Base-by-base conservation (phyloP, 768 basidiomycete genomes). In the Candolleomyces aberdarensis region DNA sequence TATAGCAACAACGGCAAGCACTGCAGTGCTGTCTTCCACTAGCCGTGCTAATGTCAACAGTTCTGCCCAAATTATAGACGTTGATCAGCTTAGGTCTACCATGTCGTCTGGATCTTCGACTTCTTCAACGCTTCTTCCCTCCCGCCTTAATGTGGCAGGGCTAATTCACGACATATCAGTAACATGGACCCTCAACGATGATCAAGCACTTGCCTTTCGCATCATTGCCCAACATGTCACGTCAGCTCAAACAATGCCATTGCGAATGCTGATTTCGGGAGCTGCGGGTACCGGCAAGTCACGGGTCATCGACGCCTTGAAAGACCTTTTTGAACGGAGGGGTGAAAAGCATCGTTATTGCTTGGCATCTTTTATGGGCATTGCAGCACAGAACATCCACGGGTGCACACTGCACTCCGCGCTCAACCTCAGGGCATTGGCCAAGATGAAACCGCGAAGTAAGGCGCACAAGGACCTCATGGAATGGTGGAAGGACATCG, bases 281-380 rank as follows among this genome's bases (percentile, higher is more conserved):
- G 57, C 78, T 1, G 78, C 75, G 5, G 79, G 80, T 1, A 80
- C 79, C 1, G 79, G 80, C 0, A 82, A 81, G 66, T 75, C 74
- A 0, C 56, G 70, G 15, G 75, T 80, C 1, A 73, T 81, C 1
- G 61, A 72, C 43, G 75, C 76, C 0, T 15, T 81, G 1, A 65
- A 64, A 20, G 66, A 69, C 1, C 76, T 74, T 48, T 80, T 79
- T 63, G 43, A 50, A 0, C 1, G 41, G 1, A 10, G 62, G 9
- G 54, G 64, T 0, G 61, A 78, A 50, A 13, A 13, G 0, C 59
- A 70, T 0, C 58, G 72, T 3, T 70, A 80, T 29, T 58, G 72
- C 0, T 56, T 77, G 0, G 56, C 69, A 10, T 70, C 76, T 0
- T 78, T 66, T 55, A 80, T 75, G 9, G 80, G 79, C 0, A 68